phyloP scores from a whole-genome alignment of 2,329 filamentous ascomycete species.

The Sporothrix schenckii region DNA sequence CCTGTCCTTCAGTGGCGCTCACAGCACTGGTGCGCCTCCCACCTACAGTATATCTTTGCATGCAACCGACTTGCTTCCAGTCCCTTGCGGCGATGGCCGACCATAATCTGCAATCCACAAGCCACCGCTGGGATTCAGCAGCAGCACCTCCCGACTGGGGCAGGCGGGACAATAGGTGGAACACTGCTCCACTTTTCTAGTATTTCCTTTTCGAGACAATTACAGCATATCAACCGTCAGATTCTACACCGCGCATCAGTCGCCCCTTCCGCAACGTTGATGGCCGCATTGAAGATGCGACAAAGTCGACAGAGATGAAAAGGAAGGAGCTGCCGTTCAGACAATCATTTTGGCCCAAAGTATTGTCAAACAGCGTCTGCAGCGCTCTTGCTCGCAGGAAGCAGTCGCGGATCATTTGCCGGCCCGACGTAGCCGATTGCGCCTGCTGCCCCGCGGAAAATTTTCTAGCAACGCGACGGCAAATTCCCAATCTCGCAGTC shows the following conservation, averaged over 20 bases:
- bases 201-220: conserved; percentile 25
- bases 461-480: conserved; percentile 24
- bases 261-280: not conserved
- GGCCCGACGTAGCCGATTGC: conserved; percentile 25
- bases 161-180: conserved; percentile 14
- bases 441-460: conserved; percentile 27
- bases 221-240: not conserved
- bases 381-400: not conserved
- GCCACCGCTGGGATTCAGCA: conserved; percentile 15
- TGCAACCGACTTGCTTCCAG: not conserved
- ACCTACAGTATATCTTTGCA: not conserved
- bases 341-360: not conserved
- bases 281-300: not conserved
- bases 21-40: not conserved
- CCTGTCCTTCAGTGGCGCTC: not conserved
- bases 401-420: conserved; percentile 24
- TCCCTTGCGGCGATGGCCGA: conserved; percentile 1
- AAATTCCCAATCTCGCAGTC: conserved; percentile 10
- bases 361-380: not conserved
- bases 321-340: not conserved
- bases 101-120: conserved; percentile 6
- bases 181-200: not conserved
- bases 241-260: conserved; percentile 12
- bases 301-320: not conserved
- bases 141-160: not conserved